Evolutionary conservation across 2,329 filamentous ascomycete genomes (phyloP).

Genomic region (Monilinia fructicola): DNA sequence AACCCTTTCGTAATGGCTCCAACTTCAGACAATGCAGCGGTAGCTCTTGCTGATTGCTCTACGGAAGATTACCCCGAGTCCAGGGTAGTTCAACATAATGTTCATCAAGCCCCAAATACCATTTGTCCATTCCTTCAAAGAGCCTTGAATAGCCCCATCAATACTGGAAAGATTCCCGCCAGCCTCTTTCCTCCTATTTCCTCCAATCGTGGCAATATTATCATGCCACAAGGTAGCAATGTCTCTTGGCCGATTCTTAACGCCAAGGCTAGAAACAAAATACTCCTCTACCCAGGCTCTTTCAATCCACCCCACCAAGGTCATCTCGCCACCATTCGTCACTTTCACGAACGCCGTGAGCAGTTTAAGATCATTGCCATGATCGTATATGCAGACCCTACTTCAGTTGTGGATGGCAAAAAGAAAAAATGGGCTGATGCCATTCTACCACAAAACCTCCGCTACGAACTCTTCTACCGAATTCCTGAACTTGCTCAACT

Average conservation of each 20-base stretch:
- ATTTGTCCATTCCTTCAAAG: neutral
- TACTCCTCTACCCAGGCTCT: constrained; percentile 2
- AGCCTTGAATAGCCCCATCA: neutral
- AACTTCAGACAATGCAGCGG: no score
- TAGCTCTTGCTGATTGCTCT: no score
- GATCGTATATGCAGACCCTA: neutral
- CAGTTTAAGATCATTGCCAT: neutral
- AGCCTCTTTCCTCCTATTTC: neutral
- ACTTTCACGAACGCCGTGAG: neutral
- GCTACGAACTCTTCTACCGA: constrained; percentile 7
- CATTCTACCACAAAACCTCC: neutral
- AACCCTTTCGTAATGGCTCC: no score
- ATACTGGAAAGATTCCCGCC: constrained; percentile 1
- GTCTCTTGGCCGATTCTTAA: neutral
- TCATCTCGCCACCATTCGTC: neutral
- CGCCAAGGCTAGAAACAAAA: neutral
- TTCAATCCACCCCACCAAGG: constrained; percentile 13
- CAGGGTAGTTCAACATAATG: neutral
- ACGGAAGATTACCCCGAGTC: neutral
- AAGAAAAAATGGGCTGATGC: neutral
- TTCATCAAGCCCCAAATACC: neutral
- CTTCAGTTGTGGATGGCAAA: neutral
- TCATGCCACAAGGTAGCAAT: no score
- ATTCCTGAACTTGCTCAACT: neutral
- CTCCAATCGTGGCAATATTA: fast-evolving